Conservation (phyloP, 2,329 filamentous ascomycete genomes). For the Curvularia eragrostidis region DNA sequence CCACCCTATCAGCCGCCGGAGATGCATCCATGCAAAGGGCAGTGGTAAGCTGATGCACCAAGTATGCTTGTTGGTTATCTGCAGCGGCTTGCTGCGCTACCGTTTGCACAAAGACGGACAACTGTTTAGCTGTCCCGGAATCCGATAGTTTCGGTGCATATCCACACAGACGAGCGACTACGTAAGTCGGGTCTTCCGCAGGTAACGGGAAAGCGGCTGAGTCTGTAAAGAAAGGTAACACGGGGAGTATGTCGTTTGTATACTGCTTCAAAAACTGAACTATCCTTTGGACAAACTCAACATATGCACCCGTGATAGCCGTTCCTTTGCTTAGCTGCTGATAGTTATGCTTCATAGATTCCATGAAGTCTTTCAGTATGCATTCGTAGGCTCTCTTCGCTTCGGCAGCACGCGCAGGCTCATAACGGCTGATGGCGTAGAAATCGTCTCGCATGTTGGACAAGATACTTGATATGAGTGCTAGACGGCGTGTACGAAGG, state of each 20-base stretch:
- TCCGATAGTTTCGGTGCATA: constrained; percentile 63
- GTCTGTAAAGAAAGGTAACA: constrained; percentile 67
- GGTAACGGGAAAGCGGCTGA: constrained; percentile 67
- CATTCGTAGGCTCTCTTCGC: constrained; percentile 57
- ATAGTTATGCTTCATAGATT: constrained; percentile 67
- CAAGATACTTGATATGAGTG: constrained; percentile 62
- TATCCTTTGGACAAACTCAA: constrained; percentile 66
- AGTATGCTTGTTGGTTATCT: constrained; percentile 63
- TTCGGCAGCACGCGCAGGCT: constrained; percentile 41
- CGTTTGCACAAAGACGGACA: constrained; percentile 65
- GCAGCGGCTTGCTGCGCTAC: constrained; percentile 65
- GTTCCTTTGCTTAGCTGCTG: constrained; percentile 56
- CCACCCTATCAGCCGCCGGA: constrained; percentile 51
- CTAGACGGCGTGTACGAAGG: constrained; percentile 61
- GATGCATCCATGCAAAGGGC: constrained; percentile 58
- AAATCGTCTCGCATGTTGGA: constrained; percentile 65
- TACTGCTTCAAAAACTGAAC: constrained; percentile 68
- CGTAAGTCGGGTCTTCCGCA: constrained; percentile 65
- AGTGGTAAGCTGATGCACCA: constrained; percentile 60
- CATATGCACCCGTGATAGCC: constrained; percentile 60
- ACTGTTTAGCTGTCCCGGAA: constrained; percentile 59
- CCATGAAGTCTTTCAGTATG: constrained; percentile 64
- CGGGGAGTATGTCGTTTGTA: constrained; percentile 61
- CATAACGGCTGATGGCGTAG: constrained; percentile 41
- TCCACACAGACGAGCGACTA: constrained; percentile 65